Evolutionary conservation across 75 land plant species (phyloP), one percentile per base, ranked within the genome.

Genomic region (Selaginella tamariscina): DNA sequence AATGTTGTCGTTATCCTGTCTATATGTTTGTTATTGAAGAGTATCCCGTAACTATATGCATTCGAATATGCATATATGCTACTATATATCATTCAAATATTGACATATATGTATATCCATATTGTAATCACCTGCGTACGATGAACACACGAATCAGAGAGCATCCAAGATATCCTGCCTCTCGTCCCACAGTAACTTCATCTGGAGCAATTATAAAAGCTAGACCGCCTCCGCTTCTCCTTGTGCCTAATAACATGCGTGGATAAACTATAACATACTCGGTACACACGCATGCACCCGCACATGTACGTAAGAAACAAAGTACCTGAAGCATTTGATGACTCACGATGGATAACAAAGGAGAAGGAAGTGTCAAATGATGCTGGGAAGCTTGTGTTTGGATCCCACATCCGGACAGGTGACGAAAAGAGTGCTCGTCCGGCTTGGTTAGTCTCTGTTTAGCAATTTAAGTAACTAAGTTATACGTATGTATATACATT

Each of bases 341-440:
- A 67, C 24, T 32, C 70, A 0, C 68, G n/a, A 5, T 87, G 74
- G 32, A 88, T 71, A 13, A 88, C 83, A 62, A 91, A 85, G 27
- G 80, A 72, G 73, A 88, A 83, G 49, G 71, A 64, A 26, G 80
- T 80, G 0, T 85, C 78, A 65, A 88, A 82, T 1, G 91, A 86
- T 9, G 83, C 79, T 1, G 78, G 67, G 23, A 15, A 2, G 24
- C 55, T 63, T n/a, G 81, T 74, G n/a, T 63, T 67, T 0, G 83
- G 75, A 29, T 77, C 79, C 32, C 80, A 75, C 79, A 93, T 66
- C 21, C 80, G 77, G 26, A 94, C 77, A 0, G 85, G 88, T 26
- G 74, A 55, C n/a, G 78, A 56, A 78, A 80, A 94, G 27, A 90
- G 70, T 8, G 81, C 88, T 9, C 84, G 66, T 1, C 96, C 98